Percentiles rank a stretch among this genome's conserved stretches.
phyloP scores from a whole-genome alignment of 2,329 filamentous ascomycete species.

The Arthrobotrys entomopaga region DNA sequence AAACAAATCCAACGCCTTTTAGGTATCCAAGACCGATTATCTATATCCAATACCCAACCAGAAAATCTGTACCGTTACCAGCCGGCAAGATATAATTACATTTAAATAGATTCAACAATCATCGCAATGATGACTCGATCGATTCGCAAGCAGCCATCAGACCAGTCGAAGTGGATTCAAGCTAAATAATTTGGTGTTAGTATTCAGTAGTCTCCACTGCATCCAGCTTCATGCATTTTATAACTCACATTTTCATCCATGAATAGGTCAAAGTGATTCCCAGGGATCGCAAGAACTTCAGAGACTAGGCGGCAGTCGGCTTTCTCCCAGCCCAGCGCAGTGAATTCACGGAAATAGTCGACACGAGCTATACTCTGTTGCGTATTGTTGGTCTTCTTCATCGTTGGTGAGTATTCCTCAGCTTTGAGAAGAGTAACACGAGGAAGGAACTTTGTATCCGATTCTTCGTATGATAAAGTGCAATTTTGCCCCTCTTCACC shows the following conservation, averaged over 20 bases:
- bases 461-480: conserved; percentile 13
- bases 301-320: conserved; percentile 11
- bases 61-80: too few relatives aligned
- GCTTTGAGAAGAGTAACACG: conserved; percentile 18
- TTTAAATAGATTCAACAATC: too few relatives aligned
- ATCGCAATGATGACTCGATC: too few relatives aligned
- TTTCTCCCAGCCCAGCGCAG: conserved; percentile 26
- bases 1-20: too few relatives aligned
- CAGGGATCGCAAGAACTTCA: conserved; percentile 19
- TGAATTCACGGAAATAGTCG: conserved; percentile 22
- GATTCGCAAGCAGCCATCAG: too few relatives aligned
- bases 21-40: too few relatives aligned
- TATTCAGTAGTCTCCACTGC: too few relatives aligned
- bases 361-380: conserved; percentile 1
- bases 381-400: background rate
- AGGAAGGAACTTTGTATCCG: conserved; percentile 4
- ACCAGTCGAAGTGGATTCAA: conserved; percentile 18
- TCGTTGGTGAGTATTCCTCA: conserved; percentile 5
- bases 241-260: conserved; percentile 29
- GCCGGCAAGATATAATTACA: too few relatives aligned
- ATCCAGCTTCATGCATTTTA: too few relatives aligned
- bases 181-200: background rate
- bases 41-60: too few relatives aligned
- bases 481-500: conserved; percentile 14
- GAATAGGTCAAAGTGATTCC: conserved; percentile 27